Conservation (phyloP, 129 eudicot species). For the Helichrysum umbraculigerum region DNA sequence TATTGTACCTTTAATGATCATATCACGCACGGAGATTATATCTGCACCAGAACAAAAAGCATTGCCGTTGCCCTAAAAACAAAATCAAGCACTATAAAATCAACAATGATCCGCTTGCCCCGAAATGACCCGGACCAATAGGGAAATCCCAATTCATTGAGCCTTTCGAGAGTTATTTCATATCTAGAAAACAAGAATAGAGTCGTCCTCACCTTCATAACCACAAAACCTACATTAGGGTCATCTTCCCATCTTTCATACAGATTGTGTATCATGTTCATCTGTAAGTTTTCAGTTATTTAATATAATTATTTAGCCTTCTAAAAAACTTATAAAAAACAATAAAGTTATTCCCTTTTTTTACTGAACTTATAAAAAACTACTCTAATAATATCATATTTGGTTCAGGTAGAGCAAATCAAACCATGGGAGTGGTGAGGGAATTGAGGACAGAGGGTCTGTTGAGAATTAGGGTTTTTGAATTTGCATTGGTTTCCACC, state of each 20-base stretch:
- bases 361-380: no score
- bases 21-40: conserved; percentile 49
- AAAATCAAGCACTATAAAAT: background rate
- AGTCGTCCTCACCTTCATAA: conserved; percentile 53
- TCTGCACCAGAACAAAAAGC: conserved; percentile 83
- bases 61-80: conserved; percentile 69
- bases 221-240: conserved; percentile 67
- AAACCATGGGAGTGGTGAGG: conserved; percentile 47
- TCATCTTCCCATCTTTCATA: conserved; percentile 74
- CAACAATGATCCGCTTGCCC: no score
- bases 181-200: background rate
- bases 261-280: conserved; percentile 52
- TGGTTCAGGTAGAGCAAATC: background rate
- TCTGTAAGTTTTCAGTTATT: conserved; percentile 32
- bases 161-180: conserved; percentile 6
- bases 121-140: no score
- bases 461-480: conserved; percentile 64
- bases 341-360: no score
- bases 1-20: conserved; percentile 46
- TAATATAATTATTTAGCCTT: background rate
- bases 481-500: conserved; percentile 52
- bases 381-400: no score
- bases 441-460: conserved; percentile 65
- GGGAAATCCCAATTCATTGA: no score
- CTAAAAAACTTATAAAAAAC: no score